Percentiles rank a stretch among this genome's conserved stretches.
Conservation (phyloP, 139 green algal species). For the Chlorella sp. region DNA sequence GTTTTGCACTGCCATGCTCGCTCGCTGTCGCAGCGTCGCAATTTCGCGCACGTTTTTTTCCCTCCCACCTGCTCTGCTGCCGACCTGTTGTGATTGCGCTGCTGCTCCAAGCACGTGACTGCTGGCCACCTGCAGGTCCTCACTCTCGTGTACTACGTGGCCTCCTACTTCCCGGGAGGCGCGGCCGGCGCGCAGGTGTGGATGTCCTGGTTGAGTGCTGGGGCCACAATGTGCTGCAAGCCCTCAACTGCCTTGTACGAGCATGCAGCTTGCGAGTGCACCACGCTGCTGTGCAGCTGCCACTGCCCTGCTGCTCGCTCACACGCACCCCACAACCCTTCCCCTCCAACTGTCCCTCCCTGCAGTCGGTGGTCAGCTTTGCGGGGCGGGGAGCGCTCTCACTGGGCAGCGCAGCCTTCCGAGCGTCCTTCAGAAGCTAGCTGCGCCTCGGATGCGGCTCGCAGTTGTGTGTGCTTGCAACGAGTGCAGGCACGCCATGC, state of each 20-base stretch:
- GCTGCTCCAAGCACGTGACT: no score
- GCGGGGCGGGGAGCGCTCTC: constrained; percentile 20
- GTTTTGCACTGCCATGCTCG: not conserved
- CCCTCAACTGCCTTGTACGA: no score
- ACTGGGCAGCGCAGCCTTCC: constrained; percentile 22
- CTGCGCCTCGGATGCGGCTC: not conserved
- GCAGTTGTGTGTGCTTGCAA: not conserved
- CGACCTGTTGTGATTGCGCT: no score
- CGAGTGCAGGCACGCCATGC: not conserved
- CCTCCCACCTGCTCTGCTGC: not conserved
- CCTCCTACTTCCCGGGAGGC: constrained; percentile 93
- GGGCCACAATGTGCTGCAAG: not conserved
- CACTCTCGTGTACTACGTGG: constrained; percentile 91
- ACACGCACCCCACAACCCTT: not conserved
- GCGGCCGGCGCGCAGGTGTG: constrained; percentile 55
- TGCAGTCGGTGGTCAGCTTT: constrained; percentile 24
- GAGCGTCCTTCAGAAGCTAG: constrained; percentile 18
- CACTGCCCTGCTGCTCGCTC: not conserved
- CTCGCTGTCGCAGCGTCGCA: not conserved
- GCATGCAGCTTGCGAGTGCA: no score
- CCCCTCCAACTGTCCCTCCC: not conserved
- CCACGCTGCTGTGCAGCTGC: not conserved
- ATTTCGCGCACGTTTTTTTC: not conserved
- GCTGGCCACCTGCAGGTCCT: constrained; percentile 74
- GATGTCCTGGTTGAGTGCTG: not conserved